Evolutionary conservation across 495 filamentous ascomycete genomes (phyloP), one percentile per base, ranked within the genome.

Genomic region (Xanthoparmelia taractica): DNA sequence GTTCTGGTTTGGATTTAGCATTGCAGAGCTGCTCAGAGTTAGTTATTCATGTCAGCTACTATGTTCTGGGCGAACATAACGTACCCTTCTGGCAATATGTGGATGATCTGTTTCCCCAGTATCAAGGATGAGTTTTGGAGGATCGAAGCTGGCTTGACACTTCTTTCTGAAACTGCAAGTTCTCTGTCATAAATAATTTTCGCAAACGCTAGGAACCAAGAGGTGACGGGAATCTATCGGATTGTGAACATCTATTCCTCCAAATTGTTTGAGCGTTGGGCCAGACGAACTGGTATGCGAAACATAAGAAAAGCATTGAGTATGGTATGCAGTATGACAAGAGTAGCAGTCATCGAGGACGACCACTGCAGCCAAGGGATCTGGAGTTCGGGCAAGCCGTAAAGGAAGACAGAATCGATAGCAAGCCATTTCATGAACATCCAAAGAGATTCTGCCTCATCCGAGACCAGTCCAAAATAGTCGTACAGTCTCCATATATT

Each of bases 331-430:
- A 80, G 56, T 13, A 89, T 67, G 69, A 91, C 92, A 20, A 88
- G 70, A 2, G 77, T 73, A 34, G 85, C 76, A 17, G 87, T 87
- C 2, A 86, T 87, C 18, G 84, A 78, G 62, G 88, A 84, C 3
- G 87, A 87, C 80, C 92, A 90, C 79, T 97, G 89, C 45, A 98
- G 80, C 94, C 94, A 97, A 62, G 94, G 94, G 78, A 98, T 96
- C 70, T 87, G 84, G 64, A 97, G 70, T 48, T 84, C 82, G 37
- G 95, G 93, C 27, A 97, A 71, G 7, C 87, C 86, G 71, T 92
- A 97, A 61, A 96, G 80, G 74, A 92, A 96, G 36, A 87, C 72
- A 25, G 84, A 83, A 75, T 97, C 94, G 25, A 97, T 80, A 36
- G 82, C 79, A 60, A 88, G 79, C 94, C 94, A 98, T 82, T 97